These are phyloP conservation scores for Penicillium canescens DNA, from an alignment of 495 filamentous ascomycete genomes.

Conservation along the genomic window DNA sequence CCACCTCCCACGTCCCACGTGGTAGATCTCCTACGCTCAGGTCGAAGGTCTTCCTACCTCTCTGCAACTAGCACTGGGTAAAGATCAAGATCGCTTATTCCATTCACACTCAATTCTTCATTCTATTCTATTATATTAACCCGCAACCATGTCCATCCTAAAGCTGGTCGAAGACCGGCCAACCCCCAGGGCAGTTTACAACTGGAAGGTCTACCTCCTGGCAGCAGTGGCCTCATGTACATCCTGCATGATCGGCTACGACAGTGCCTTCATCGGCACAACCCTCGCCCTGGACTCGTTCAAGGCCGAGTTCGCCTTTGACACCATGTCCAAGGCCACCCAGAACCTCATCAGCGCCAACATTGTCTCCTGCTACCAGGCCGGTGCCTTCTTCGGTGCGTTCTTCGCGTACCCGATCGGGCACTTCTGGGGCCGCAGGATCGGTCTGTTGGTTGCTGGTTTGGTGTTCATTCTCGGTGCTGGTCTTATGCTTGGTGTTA, in stretches of 20 bases:
- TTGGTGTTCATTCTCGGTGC: conserved; percentile 64
- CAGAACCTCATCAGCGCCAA: conserved; percentile 61
- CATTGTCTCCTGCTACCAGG: conserved; percentile 69
- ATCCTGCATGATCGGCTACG: conserved; percentile 75
- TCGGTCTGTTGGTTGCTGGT: conserved; percentile 50
- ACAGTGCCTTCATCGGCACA: conserved; percentile 72
- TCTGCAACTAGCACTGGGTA: conserved; percentile 12
- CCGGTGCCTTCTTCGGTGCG: conserved; percentile 67
- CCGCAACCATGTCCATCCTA: conserved; percentile 56
- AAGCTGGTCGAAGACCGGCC: conserved; percentile 67
- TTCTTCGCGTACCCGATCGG: conserved; percentile 57
- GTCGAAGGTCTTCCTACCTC: not conserved
- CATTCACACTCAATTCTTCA: not conserved
- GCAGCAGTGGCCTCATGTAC: conserved; percentile 70
- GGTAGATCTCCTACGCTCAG: not conserved
- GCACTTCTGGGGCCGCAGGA: conserved; percentile 56
- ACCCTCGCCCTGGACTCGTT: conserved; percentile 68
- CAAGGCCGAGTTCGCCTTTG: conserved; percentile 59
- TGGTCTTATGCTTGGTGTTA: conserved; percentile 63
- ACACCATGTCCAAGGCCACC: conserved; percentile 33
- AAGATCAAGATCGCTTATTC: not conserved
- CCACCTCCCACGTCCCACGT: not conserved
- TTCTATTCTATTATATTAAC: not conserved
- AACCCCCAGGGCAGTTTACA: conserved; percentile 70
- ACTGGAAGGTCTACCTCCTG: conserved; percentile 70